These are phyloP conservation scores for Penicillium psychrosexuale DNA, from an alignment of 2,329 filamentous ascomycete genomes.

Conservation along the genomic window DNA sequence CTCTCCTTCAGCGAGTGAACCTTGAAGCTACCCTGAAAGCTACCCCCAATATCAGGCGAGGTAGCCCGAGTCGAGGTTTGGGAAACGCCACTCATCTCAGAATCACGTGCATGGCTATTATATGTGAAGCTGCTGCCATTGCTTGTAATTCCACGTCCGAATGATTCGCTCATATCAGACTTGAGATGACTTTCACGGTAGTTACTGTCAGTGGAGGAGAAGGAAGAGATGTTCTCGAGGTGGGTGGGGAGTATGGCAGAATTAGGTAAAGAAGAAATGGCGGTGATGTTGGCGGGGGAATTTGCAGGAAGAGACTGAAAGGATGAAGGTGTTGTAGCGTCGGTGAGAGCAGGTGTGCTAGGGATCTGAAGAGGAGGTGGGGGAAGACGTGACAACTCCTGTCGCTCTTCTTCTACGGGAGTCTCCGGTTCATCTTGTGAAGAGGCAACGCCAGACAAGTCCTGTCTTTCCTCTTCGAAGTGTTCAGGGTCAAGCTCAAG, in stretches of 20 bases:
- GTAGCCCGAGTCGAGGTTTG: slow-evolving; percentile 83
- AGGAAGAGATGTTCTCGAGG: slow-evolving; percentile 27
- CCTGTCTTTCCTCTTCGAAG: slow-evolving; percentile 20
- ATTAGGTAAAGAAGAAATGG: slow-evolving; percentile 28
- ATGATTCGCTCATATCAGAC: slow-evolving; percentile 32
- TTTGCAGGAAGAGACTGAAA: slow-evolving; percentile 42
- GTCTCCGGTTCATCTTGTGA: slow-evolving; percentile 19
- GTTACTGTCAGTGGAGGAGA: slow-evolving; percentile 30
- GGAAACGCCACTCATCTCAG: slow-evolving; percentile 75
- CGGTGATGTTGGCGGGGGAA: slow-evolving; percentile 31
- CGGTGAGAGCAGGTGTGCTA: slow-evolving; percentile 36
- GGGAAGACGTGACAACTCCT: slow-evolving; percentile 41
- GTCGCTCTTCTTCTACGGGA: slow-evolving; percentile 12
- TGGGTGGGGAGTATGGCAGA: slow-evolving; percentile 27
- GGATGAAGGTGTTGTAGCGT: slow-evolving; percentile 40
- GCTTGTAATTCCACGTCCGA: slow-evolving; percentile 69
- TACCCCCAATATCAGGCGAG: slow-evolving; percentile 67
- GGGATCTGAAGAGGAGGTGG: slow-evolving; percentile 49
- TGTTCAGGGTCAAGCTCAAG: slow-evolving; percentile 72
- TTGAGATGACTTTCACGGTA: slow-evolving; percentile 39
- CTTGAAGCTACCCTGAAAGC: slow-evolving; percentile 53
- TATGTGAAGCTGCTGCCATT: slow-evolving; percentile 76
- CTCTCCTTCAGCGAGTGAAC: slow-evolving; percentile 67
- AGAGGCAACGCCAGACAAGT: slow-evolving; percentile 16
- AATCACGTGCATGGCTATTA: slow-evolving; percentile 68